These are phyloP conservation scores for Sporobolomyces phaffii DNA, from an alignment of 768 basidiomycete species.

Conservation along the genomic window DNA sequence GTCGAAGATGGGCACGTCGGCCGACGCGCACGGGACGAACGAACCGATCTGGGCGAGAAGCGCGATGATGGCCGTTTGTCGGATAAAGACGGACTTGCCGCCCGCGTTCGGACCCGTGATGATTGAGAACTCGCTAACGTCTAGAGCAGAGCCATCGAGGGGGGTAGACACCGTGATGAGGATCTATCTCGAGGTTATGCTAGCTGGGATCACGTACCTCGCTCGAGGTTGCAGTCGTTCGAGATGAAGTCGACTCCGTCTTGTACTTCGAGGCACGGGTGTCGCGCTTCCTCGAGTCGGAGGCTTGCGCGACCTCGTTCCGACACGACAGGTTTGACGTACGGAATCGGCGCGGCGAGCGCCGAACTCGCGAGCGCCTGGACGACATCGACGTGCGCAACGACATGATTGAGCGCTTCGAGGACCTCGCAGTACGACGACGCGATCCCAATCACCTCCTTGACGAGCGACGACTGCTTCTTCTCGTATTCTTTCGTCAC, in stretches of 20 bases:
- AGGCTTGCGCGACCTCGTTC: conserved; percentile 64
- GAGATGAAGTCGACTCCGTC: conserved; percentile 92
- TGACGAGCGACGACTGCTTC: conserved; percentile 75
- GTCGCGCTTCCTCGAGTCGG: conserved; percentile 74
- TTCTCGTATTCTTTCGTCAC: conserved; percentile 63
- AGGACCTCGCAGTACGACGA: conserved; percentile 84
- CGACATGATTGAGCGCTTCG: conserved; percentile 69
- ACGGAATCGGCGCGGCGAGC: conserved; percentile 74
- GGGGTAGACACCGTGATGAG: too few species aligned
- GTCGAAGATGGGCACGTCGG: conserved; percentile 84
- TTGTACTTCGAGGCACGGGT: conserved; percentile 94
- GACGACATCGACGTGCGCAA: conserved; percentile 88
- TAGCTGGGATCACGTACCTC: conserved; percentile 35
- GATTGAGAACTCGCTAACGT: conserved; percentile 85
- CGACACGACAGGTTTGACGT: conserved; percentile 64
- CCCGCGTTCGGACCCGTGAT: conserved; percentile 99
- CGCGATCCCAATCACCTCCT: conserved; percentile 86
- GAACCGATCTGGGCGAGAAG: conserved; percentile 93
- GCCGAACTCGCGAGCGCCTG: conserved; percentile 88
- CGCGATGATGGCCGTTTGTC: conserved; percentile 85
- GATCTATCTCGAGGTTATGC: too few species aligned
- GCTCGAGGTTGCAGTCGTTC: conserved; percentile 83
- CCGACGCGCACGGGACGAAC: conserved; percentile 86
- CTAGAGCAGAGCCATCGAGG: conserved; percentile 41
- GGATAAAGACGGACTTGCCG: conserved; percentile 71